Percentiles rank a stretch among this genome's conserved stretches.
phyloP scores from a whole-genome alignment of 768 basidiomycete species.

The Rhodosporidiobolus sp. region DNA sequence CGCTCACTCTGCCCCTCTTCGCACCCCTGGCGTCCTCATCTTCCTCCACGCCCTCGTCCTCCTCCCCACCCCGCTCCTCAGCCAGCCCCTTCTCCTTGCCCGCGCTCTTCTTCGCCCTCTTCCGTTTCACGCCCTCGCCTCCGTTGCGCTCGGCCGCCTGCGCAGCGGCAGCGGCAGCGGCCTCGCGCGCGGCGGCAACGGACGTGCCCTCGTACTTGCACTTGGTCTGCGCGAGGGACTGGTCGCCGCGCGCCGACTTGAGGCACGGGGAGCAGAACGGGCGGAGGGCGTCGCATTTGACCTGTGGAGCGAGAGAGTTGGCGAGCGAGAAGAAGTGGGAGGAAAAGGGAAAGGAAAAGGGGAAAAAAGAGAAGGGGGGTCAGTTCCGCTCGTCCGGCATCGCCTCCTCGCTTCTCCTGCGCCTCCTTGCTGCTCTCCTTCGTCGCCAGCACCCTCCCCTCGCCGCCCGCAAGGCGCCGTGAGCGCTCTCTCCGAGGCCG shows the following conservation, averaged over 20 bases:
- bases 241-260: conserved; percentile 31
- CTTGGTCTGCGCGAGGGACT: not conserved
- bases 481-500: no score
- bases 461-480: no score
- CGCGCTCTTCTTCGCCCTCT: not conserved
- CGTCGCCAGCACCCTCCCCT: no score
- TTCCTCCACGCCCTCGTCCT: not conserved
- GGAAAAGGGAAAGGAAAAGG: not conserved
- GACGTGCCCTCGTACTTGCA: conserved; percentile 38
- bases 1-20: no score
- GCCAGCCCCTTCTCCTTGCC: not conserved
- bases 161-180: not conserved
- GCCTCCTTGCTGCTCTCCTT: no score
- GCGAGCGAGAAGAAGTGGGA: no score
- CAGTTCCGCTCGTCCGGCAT: no score
- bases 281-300: conserved; percentile 33
- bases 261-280: conserved; percentile 32
- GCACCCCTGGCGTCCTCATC: not conserved
- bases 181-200: conserved; percentile 31
- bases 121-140: conserved; percentile 2
- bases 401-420: no score
- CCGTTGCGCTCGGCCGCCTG: not conserved
- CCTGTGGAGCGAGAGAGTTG: no score
- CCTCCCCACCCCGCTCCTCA: not conserved
- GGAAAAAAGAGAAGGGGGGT: not conserved